phyloP scores from a whole-genome alignment of 352 stramenopile species.

The Peronospora tabacina region DNA sequence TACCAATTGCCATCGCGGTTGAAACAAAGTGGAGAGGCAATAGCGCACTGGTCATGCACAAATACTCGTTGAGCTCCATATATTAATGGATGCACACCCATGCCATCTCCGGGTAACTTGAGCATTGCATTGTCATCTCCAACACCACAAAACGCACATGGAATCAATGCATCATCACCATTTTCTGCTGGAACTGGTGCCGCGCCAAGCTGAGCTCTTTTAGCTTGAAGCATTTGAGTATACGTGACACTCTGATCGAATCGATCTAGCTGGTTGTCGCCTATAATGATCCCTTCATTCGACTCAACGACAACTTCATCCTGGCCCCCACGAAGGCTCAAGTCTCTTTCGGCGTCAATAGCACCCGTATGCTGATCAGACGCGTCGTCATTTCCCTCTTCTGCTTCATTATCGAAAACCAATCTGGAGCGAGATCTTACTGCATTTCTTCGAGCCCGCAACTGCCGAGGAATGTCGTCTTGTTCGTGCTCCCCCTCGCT shows the following conservation, averaged over 20 bases:
- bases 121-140: slow-evolving; percentile 64
- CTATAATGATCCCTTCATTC: slow-evolving; percentile 78
- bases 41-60: slow-evolving; percentile 81
- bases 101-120: slow-evolving; percentile 65
- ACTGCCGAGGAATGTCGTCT: slow-evolving; percentile 23
- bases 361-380: slow-evolving; percentile 5
- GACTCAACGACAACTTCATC: slow-evolving; percentile 66
- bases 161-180: slow-evolving; percentile 43
- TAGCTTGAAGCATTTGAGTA: slow-evolving; percentile 49
- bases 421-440: slow-evolving; percentile 22
- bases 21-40: slow-evolving; percentile 78
- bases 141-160: slow-evolving; percentile 71
- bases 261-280: slow-evolving; percentile 70
- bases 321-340: slow-evolving; percentile 15
- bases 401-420: slow-evolving; percentile 26
- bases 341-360: slow-evolving; percentile 6
- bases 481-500: slow-evolving; percentile 13
- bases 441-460: slow-evolving; percentile 20
- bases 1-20: slow-evolving; percentile 73
- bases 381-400: slow-evolving; percentile 15
- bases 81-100: slow-evolving; percentile 67
- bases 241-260: slow-evolving; percentile 69
- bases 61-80: slow-evolving; percentile 64
- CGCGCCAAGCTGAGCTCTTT: slow-evolving; percentile 32
- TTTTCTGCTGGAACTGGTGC: slow-evolving; percentile 23